Percentiles rank a stretch among this genome's conserved stretches.
These are phyloP conservation scores for Claviceps quebecensis DNA, from an alignment of 2,329 filamentous ascomycete species.

Conservation along the genomic window DNA sequence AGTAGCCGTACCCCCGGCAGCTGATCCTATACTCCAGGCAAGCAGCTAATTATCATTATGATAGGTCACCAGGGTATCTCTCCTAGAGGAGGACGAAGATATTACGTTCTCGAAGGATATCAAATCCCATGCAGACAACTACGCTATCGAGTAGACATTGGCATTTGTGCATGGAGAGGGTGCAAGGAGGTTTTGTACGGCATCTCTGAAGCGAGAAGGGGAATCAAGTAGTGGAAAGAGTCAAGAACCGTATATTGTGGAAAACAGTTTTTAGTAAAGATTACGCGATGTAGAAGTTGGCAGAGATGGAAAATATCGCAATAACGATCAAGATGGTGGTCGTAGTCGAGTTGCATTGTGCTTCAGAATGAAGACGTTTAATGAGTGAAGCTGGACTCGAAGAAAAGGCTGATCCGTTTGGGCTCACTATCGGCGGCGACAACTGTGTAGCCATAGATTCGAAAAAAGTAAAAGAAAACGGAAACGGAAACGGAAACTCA, in stretches of 20 bases:
- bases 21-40: background rate
- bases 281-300: background rate
- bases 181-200: background rate
- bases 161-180: background rate
- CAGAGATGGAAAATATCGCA: background rate
- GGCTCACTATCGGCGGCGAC: background rate
- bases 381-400: no score
- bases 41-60: constrained; percentile 12
- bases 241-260: background rate
- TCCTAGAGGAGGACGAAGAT: constrained; percentile 64
- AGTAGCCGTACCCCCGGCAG: constrained; percentile 26
- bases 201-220: background rate
- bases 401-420: background rate
- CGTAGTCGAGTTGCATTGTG: background rate
- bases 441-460: background rate
- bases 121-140: constrained; percentile 62
- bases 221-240: background rate
- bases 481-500: background rate
- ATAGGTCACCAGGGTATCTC: constrained; percentile 50
- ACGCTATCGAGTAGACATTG: constrained; percentile 52
- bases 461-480: background rate
- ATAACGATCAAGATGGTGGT: background rate
- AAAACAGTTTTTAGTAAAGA: background rate
- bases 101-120: constrained; percentile 74
- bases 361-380: background rate